Evolutionary conservation across 1,284 basidiomycete species (phyloP), one percentile per base, ranked within the genome.

Genomic region (Cryptococcus wingfieldii): DNA sequence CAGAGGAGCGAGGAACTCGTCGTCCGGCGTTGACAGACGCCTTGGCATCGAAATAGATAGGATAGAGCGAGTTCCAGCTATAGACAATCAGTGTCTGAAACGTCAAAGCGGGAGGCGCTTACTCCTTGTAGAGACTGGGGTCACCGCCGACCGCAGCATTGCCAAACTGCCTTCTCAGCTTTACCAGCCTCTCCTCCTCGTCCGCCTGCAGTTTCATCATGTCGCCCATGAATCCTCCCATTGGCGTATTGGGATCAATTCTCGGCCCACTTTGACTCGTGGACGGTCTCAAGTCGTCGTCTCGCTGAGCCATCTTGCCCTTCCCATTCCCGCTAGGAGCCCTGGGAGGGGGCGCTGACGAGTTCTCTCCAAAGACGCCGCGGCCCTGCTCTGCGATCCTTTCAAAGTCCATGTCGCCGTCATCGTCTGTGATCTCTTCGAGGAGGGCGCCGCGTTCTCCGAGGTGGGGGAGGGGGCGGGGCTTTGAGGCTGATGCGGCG

Each of bases 31-130:
- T 86, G 72, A 89, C 89, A 3, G 90, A 86, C 12, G 87, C 86
- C 76, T 97, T 97, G 46, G 93, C 91, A 75, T 98, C 95, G 62
- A 98, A 86, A 78, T 98, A 98, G 68, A 96, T 89, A 3, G 95
- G 95, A 74, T 98, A 98, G 69, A 98, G 83, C 65, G 88, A 88
- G 58, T 90, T 88, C 93, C 93, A 97, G 68, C 90, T 92, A 50
- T 5, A 23, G n/a, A 18, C 31, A 8, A 39, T 57, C 46, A 58
- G 53, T 44, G 47, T 8, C 19, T 23, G 44, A 13, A 8, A 38
- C 23, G 5, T 16, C 25, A 37, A 50, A 13, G 10, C 25, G 41
- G 13, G 8, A 42, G 12, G 23, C 23, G 67, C 76, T 58, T 59
- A 77, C 76, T 53, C 60, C 62, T 77, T 77, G 63, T 70, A 77